Percentiles rank a stretch among this genome's conserved stretches.
These are phyloP conservation scores for Diplotaxis tenuifolia DNA, from an alignment of 345 rosid genomes.

Conservation along the genomic window DNA sequence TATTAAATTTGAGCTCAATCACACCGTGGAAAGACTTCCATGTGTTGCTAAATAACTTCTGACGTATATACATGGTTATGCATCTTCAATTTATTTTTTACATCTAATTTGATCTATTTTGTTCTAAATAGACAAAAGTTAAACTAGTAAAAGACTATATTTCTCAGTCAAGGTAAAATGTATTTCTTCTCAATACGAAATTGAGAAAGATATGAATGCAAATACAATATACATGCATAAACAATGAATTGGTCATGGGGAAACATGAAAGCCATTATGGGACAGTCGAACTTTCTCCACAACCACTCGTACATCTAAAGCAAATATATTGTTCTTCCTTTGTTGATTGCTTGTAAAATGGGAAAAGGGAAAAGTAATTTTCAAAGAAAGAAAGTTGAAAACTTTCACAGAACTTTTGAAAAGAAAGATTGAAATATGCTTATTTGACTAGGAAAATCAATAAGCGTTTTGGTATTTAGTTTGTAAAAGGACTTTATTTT, in stretches of 20 bases:
- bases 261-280: slow-evolving; percentile 23
- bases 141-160: not conserved
- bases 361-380: not conserved
- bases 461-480: not conserved
- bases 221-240: not conserved
- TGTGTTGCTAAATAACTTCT: not conserved
- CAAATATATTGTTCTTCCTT: slow-evolving; percentile 1
- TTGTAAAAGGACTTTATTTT: slow-evolving; percentile 1
- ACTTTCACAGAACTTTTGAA: slow-evolving; percentile 15
- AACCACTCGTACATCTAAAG: slow-evolving; percentile 22
- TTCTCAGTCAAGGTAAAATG: not conserved
- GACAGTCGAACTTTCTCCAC: slow-evolving; percentile 27
- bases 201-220: not conserved
- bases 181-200: not conserved
- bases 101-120: not conserved
- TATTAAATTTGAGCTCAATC: not conserved
- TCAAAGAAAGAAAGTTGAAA: not conserved
- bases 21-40: not conserved
- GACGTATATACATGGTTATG: not conserved
- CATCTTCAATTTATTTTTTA: not conserved
- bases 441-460: slow-evolving; percentile 17
- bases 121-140: not conserved
- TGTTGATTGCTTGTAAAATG: not conserved
- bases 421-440: slow-evolving; percentile 14
- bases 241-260: not conserved